phyloP scores from a whole-genome alignment of 2,329 filamentous ascomycete species.

The Eutypa lata region DNA sequence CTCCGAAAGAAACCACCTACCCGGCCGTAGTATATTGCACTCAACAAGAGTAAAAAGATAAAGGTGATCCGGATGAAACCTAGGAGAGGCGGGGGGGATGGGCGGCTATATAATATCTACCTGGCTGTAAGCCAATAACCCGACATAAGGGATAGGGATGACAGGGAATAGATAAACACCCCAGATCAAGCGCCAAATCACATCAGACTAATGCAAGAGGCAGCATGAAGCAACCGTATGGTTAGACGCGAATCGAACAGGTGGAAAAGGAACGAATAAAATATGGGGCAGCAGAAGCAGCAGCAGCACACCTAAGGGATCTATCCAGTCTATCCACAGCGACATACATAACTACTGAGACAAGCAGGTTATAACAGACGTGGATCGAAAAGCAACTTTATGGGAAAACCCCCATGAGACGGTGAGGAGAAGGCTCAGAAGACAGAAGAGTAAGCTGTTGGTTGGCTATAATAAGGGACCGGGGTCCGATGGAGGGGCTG shows the following conservation, averaged over 20 bases:
- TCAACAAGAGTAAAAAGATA: conserved; percentile 8
- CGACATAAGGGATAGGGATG: conserved; percentile 15
- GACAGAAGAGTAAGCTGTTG: conserved; percentile 17
- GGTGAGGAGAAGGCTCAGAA: conserved; percentile 20
- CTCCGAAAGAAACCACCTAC: conserved; percentile 20
- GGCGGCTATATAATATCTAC: conserved; percentile 25
- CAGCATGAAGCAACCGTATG: conserved; percentile 17
- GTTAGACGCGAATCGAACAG: conserved; percentile 25
- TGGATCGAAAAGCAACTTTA: conserved; percentile 9
- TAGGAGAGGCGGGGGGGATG: conserved; percentile 16
- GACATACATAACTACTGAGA: conserved; percentile 11
- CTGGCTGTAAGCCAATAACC: conserved; percentile 9
- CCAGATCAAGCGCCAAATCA: conserved; percentile 16
- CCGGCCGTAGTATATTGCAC: conserved; percentile 16
- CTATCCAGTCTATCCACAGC: neutral
- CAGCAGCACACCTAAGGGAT: conserved; percentile 9
- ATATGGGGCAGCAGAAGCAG: conserved; percentile 7
- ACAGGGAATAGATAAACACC: neutral
- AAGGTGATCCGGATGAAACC: conserved; percentile 9
- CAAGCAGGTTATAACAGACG: conserved; percentile 11
- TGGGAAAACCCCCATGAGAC: conserved; percentile 8
- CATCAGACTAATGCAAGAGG: conserved; percentile 26
- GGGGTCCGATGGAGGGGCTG: conserved; percentile 22
- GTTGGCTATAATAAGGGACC: conserved; percentile 37
- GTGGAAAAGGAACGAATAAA: conserved; percentile 16